A percentile compares a stretch with the other conserved stretches of the same genome.
Conservation (phyloP, 768 basidiomycete genomes). For the Trametes villosa region DNA sequence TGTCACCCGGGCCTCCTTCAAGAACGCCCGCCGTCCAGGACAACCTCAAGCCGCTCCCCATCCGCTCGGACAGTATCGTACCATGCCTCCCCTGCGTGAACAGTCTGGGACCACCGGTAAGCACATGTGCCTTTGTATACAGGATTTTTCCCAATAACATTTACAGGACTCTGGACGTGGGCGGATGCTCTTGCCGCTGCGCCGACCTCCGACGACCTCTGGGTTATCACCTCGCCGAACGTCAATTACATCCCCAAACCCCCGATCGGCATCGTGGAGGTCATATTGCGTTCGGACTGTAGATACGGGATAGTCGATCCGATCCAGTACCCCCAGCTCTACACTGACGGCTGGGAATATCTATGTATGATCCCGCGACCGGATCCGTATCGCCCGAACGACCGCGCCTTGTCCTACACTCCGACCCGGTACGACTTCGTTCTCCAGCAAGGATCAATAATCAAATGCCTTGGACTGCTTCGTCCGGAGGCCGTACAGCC, state of each 20-base stretch:
- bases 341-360: neutral
- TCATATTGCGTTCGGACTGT: neutral
- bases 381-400: neutral
- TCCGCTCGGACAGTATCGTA: no score
- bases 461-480: neutral
- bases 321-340: neutral
- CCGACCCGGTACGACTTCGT: neutral
- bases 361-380: neutral
- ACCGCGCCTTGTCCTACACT: neutral
- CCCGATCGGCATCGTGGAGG: neutral
- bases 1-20: no score
- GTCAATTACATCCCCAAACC: neutral
- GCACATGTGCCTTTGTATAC: no score
- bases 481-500: neutral
- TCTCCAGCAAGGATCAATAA: neutral
- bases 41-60: no score
- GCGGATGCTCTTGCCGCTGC: neutral
- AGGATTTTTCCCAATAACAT: no score
- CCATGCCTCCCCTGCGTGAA: no score
- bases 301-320: neutral
- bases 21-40: no score
- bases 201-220: neutral
- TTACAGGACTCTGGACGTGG: neutral
- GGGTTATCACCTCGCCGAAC: neutral
- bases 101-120: no score